Conservation (phyloP, 2,329 filamentous ascomycete species). For the Beauveria pseudobassiana region DNA sequence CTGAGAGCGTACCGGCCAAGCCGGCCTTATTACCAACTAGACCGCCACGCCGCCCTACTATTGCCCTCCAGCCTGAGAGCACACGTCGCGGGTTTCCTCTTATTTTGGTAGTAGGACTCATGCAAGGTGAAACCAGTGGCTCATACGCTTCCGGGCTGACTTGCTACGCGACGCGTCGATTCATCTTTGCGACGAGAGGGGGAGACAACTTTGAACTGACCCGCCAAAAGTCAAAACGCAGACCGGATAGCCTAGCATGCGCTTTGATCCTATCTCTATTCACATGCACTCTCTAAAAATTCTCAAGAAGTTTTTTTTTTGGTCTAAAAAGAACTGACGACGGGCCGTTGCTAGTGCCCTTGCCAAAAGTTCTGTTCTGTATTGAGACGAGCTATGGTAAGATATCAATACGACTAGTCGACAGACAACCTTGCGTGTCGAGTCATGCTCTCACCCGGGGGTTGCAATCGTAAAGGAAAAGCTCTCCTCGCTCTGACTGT, state of each 20-base stretch:
- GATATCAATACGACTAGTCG: neutral
- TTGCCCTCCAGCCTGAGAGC: neutral
- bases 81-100: neutral
- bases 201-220: too few species aligned
- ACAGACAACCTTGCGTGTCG: neutral
- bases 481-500: too few species aligned
- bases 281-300: neutral
- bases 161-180: neutral
- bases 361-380: neutral
- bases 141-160: neutral
- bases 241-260: neutral
- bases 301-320: too few species aligned
- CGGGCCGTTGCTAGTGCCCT: neutral
- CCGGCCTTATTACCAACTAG: too few species aligned
- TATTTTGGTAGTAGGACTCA: neutral
- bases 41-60: too few species aligned
- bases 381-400: neutral
- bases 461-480: too few species aligned
- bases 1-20: too few species aligned
- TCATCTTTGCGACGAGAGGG: neutral
- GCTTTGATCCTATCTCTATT: neutral
- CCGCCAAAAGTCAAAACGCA: neutral
- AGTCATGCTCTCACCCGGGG: neutral
- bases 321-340: neutral
- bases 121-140: neutral